Conservation (phyloP, 108 stramenopile genomes). For the Cylindrotheca closterium region DNA sequence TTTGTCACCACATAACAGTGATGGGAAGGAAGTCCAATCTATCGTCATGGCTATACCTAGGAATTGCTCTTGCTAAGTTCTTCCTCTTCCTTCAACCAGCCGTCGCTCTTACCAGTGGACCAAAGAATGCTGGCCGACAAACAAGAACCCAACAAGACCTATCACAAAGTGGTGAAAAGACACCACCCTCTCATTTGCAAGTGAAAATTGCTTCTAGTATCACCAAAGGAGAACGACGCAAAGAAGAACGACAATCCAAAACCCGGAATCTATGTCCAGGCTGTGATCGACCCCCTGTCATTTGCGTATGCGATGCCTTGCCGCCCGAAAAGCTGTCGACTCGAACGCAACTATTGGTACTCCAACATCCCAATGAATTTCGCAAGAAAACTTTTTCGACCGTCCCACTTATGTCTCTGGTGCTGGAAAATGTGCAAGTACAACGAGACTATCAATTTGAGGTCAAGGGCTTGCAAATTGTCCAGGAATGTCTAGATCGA, state of each 20-base stretch:
- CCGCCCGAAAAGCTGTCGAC: slow-evolving; percentile 25
- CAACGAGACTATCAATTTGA: slow-evolving; percentile 43
- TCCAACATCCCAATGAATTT: slow-evolving; percentile 62
- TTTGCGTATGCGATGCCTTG: slow-evolving; percentile 35
- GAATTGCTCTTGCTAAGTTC: too few species aligned
- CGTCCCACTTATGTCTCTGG: slow-evolving; percentile 44
- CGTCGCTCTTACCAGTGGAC: too few species aligned
- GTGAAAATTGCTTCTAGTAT: slow-evolving; percentile 40
- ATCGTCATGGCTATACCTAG: too few species aligned
- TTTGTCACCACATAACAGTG: too few species aligned
- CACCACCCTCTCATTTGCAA: slow-evolving; percentile 21
- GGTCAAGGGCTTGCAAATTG: slow-evolving; percentile 1
- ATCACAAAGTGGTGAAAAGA: too few species aligned
- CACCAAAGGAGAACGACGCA: slow-evolving; percentile 44
- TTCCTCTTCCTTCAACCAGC: too few species aligned
- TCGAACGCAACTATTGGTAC: slow-evolving; percentile 38
- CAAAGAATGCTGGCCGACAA: too few species aligned
- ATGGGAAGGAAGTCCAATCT: too few species aligned
- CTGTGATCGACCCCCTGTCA: slow-evolving; percentile 28
- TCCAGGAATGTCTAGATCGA: slow-evolving; percentile 1
- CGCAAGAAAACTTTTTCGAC: slow-evolving; percentile 51
- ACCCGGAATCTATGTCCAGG: slow-evolving; percentile 14
- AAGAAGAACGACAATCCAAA: slow-evolving; percentile 23
- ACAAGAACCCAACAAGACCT: too few species aligned
- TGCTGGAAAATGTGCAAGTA: slow-evolving; percentile 41